Percentiles rank a stretch among this genome's conserved stretches.
Evolutionary conservation across 1,284 basidiomycete species (phyloP).

Genomic region (Bondarzewia mesenterica): DNA sequence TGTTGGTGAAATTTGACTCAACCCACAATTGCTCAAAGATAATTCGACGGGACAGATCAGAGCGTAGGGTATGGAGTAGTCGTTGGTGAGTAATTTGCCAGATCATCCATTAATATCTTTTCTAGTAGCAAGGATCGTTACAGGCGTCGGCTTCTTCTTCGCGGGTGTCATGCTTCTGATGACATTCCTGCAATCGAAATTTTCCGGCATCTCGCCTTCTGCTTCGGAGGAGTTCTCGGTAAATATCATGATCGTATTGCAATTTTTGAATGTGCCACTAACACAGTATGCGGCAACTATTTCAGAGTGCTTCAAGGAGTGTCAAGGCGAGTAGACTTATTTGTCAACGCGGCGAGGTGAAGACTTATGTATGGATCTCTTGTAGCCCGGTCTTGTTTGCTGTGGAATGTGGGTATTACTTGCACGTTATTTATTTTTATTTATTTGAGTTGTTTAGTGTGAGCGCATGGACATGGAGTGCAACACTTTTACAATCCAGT

Average conservation of each 20-base stretch:
- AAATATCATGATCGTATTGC: constrained; percentile 8
- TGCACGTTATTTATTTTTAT: neutral
- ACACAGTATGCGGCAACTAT: neutral
- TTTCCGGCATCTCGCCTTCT: constrained; percentile 35
- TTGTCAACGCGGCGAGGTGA: neutral
- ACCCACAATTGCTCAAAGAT: too few species aligned
- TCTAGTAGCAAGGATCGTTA: too few species aligned
- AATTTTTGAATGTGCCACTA: neutral
- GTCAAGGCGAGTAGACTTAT: constrained; percentile 28
- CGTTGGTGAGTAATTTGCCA: constrained; percentile 25
- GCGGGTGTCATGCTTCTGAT: constrained; percentile 37
- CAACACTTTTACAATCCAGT: constrained; percentile 49
- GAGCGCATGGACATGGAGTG: constrained; percentile 52
- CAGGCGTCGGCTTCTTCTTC: constrained; percentile 45
- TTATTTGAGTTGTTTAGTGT: constrained; percentile 32
- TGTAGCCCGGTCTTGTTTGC: constrained; percentile 55
- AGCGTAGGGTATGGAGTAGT: constrained; percentile 45
- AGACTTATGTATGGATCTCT: constrained; percentile 13
- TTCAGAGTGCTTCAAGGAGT: constrained; percentile 35
- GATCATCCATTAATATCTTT: too few species aligned
- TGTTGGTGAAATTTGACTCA: too few species aligned
- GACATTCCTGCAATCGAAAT: constrained; percentile 38
- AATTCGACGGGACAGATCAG: constrained; percentile 22
- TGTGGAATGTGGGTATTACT: constrained; percentile 42
- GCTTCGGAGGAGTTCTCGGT: constrained; percentile 52